Evolutionary conservation across 495 filamentous ascomycete genomes (phyloP).

Genomic region (Aspergillus leporis): DNA sequence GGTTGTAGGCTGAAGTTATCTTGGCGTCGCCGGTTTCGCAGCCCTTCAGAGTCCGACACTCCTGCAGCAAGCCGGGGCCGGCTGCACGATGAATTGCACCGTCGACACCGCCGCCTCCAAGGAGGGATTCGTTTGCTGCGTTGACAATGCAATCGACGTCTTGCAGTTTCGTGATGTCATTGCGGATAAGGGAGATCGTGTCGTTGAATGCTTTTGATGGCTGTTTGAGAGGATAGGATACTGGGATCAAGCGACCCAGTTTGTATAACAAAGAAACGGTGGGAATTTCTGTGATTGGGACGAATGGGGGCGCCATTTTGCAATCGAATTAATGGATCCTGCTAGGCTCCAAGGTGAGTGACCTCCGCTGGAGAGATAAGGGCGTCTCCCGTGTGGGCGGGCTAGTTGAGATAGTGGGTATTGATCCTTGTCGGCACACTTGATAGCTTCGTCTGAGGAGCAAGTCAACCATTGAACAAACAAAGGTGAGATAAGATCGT

Average conservation of each 20-base stretch:
- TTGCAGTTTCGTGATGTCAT: slow-evolving; percentile 80
- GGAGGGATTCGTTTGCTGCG: slow-evolving; percentile 78
- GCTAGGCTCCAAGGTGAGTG: neutral
- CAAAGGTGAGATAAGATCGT: neutral
- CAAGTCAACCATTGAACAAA: neutral
- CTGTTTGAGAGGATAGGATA: slow-evolving; percentile 21
- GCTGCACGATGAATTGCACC: slow-evolving; percentile 86
- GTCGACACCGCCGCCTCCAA: slow-evolving; percentile 86
- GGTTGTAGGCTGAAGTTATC: slow-evolving; percentile 73
- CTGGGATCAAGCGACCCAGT: slow-evolving; percentile 30
- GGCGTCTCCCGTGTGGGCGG: neutral
- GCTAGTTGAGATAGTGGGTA: neutral
- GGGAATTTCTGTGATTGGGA: slow-evolving; percentile 59
- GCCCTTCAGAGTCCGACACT: slow-evolving; percentile 67
- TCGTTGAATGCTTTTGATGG: slow-evolving; percentile 65
- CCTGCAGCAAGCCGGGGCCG: slow-evolving; percentile 64
- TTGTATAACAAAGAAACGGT: slow-evolving; percentile 64
- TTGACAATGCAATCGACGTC: slow-evolving; percentile 84
- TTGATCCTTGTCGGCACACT: neutral
- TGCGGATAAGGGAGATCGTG: slow-evolving; percentile 66
- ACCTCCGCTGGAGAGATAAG: neutral
- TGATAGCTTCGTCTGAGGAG: neutral
- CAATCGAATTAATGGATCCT: neutral
- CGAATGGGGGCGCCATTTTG: slow-evolving; percentile 19
- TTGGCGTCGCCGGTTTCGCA: slow-evolving; percentile 81